A percentile compares a stretch with the other conserved stretches of the same genome.
These are phyloP conservation scores for Paracoccidioides lutzii DNA, from an alignment of 2,329 filamentous ascomycete genomes.

Conservation along the genomic window DNA sequence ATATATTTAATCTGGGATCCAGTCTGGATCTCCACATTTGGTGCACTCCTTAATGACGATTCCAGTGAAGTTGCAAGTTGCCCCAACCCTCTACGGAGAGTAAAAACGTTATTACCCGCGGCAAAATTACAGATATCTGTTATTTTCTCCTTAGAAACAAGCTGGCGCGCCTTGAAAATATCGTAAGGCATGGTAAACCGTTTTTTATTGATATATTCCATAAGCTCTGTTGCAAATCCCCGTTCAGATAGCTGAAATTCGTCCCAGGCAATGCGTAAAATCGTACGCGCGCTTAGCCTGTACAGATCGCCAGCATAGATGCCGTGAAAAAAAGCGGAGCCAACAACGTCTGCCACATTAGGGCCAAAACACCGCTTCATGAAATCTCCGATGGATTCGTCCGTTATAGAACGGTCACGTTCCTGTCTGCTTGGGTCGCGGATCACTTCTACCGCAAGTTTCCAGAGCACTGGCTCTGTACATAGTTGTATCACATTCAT, in stretches of 20 bases:
- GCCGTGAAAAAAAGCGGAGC: slow-evolving; percentile 66
- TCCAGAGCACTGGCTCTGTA: slow-evolving; percentile 36
- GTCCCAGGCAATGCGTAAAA: slow-evolving; percentile 31
- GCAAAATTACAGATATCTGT: slow-evolving; percentile 9
- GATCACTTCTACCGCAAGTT: slow-evolving; percentile 19
- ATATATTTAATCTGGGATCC: slow-evolving; percentile 39
- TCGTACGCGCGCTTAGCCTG: slow-evolving; percentile 48
- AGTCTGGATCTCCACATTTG: slow-evolving; percentile 49
- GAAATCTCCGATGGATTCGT: slow-evolving; percentile 55
- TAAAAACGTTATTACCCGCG: slow-evolving; percentile 27
- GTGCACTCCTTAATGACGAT: slow-evolving; percentile 36
- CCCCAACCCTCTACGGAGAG: slow-evolving; percentile 46
- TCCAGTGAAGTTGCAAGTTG: slow-evolving; percentile 46
- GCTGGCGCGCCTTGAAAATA: slow-evolving; percentile 5
- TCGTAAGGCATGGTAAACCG: not conserved
- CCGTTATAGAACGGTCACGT: slow-evolving; percentile 22
- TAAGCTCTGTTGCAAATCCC: slow-evolving; percentile 11
- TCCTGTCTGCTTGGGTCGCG: slow-evolving; percentile 20
- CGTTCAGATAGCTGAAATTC: slow-evolving; percentile 8
- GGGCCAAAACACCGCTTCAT: slow-evolving; percentile 38
- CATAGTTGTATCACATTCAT: slow-evolving; percentile 26
- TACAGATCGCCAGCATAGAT: slow-evolving; percentile 76
- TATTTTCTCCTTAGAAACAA: slow-evolving; percentile 8
- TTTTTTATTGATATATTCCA: slow-evolving; percentile 18
- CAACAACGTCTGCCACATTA: slow-evolving; percentile 42